A percentile compares a stretch with the other conserved stretches of the same genome.
Evolutionary conservation across 192 early-diverging fungal species (phyloP).

Genomic region (Podila epicladia): DNA sequence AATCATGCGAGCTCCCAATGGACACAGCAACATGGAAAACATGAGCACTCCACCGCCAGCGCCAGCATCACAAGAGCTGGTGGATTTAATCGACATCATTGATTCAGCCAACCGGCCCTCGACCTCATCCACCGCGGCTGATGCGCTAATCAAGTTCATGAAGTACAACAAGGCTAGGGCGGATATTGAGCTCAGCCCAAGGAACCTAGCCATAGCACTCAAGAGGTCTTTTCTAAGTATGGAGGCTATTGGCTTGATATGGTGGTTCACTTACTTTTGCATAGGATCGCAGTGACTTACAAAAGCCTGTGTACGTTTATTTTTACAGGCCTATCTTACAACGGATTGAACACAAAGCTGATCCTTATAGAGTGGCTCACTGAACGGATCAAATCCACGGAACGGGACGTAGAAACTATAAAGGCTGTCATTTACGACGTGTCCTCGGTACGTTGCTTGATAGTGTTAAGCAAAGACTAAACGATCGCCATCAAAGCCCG

Average conservation of each 20-base stretch:
- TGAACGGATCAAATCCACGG: background rate
- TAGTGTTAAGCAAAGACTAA: background rate
- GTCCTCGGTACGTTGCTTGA: background rate
- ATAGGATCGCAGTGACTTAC: too few relatives aligned
- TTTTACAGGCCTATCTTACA: background rate
- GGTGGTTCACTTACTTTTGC: background rate
- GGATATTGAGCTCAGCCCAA: background rate
- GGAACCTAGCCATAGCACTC: slow-evolving; percentile 26
- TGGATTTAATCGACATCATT: background rate
- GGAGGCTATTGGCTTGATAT: background rate
- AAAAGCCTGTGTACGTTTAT: too few relatives aligned
- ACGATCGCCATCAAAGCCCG: background rate
- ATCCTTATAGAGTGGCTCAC: background rate
- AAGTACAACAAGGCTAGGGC: slow-evolving; percentile 3
- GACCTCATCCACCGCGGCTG: slow-evolving; percentile 1
- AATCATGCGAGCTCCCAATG: background rate
- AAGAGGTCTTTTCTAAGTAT: slow-evolving; percentile 20
- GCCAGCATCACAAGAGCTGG: background rate
- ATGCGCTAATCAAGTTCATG: slow-evolving; percentile 11
- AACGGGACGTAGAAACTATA: background rate
- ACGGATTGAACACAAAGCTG: background rate
- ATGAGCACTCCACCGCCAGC: background rate
- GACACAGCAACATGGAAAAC: background rate
- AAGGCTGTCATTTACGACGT: background rate
- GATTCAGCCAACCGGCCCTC: background rate